Evolutionary conservation across 1,284 basidiomycete genomes (phyloP).

Genomic region (Ceratobasidium sp.): DNA sequence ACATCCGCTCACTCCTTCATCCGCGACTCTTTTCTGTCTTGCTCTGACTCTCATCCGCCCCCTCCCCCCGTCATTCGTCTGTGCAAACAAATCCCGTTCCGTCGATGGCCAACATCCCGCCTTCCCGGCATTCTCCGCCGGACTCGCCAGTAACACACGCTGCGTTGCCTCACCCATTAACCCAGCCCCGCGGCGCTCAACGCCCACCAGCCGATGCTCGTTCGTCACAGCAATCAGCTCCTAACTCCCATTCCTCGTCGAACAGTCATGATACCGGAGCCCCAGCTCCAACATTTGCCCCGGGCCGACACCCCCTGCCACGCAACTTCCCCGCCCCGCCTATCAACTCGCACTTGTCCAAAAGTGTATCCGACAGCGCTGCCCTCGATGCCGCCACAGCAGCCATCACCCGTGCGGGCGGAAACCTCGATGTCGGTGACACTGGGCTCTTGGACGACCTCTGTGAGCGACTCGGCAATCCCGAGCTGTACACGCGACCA

Average conservation of each 20-base stretch:
- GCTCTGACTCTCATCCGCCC: conserved; percentile 11
- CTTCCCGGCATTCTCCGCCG: conserved; percentile 18
- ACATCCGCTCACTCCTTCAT: background rate
- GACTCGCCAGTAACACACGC: conserved; percentile 10
- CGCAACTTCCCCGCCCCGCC: conserved; percentile 32
- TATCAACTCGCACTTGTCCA: conserved; percentile 12
- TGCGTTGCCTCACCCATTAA: conserved; percentile 25
- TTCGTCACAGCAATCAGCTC: background rate
- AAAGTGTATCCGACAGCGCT: conserved; percentile 15
- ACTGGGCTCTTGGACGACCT: conserved; percentile 33
- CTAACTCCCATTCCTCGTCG: conserved; percentile 1
- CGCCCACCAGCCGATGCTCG: conserved; percentile 26
- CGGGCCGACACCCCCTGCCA: conserved; percentile 12
- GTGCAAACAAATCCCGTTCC: conserved; percentile 26
- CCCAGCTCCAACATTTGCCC: background rate
- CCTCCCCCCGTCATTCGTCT: conserved; percentile 13
- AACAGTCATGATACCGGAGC: background rate
- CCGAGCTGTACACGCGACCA: conserved; percentile 35
- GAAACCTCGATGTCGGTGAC: conserved; percentile 28
- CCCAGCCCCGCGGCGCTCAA: conserved; percentile 13
- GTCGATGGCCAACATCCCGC: conserved; percentile 28
- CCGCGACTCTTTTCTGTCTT: conserved; percentile 7
- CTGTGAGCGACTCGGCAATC: conserved; percentile 25
- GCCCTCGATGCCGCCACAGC: conserved; percentile 40
- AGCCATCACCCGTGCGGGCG: conserved; percentile 33